phyloP scores from a whole-genome alignment of 306 rosid genomes.

The Dicorynia guianensis region DNA sequence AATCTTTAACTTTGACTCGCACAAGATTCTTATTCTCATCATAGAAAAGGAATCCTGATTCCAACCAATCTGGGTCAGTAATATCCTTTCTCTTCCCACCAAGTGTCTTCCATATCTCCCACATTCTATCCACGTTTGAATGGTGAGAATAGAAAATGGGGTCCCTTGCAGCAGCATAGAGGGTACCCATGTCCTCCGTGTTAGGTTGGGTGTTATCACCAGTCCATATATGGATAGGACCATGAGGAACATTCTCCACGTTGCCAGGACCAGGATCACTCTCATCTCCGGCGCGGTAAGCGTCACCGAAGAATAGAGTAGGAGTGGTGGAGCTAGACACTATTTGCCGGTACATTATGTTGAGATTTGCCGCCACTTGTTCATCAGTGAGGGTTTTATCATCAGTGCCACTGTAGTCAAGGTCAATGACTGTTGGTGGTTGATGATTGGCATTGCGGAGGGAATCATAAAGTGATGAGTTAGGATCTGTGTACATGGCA shows the following conservation, averaged over 20 bases:
- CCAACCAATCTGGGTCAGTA: slow-evolving; percentile 52
- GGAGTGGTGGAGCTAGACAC: slow-evolving; percentile 51
- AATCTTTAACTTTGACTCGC: slow-evolving; percentile 53
- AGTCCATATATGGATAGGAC: slow-evolving; percentile 52
- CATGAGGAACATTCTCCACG: slow-evolving; percentile 58
- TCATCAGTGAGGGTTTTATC: not conserved
- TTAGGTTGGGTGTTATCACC: slow-evolving; percentile 55
- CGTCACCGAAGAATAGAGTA: slow-evolving; percentile 52
- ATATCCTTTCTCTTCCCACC: slow-evolving; percentile 48
- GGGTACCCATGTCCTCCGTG: slow-evolving; percentile 65
- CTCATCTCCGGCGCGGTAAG: slow-evolving; percentile 54
- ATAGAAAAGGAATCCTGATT: slow-evolving; percentile 62
- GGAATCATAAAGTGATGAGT: slow-evolving; percentile 57
- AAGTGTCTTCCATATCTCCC: slow-evolving; percentile 62
- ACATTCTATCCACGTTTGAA: slow-evolving; percentile 61
- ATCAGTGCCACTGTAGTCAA: slow-evolving; percentile 44
- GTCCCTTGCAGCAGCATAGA: slow-evolving; percentile 66
- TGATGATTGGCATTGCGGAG: slow-evolving; percentile 49
- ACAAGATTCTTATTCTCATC: slow-evolving; percentile 57
- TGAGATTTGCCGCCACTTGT: slow-evolving; percentile 44
- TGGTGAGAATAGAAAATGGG: slow-evolving; percentile 68
- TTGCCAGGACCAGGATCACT: slow-evolving; percentile 49
- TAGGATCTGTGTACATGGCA: slow-evolving; percentile 33
- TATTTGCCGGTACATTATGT: slow-evolving; percentile 64
- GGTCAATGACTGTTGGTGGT: slow-evolving; percentile 53